phyloP scores from a whole-genome alignment of 176 grass and related monocot genomes.

The Cenchrus fungigraminus region DNA sequence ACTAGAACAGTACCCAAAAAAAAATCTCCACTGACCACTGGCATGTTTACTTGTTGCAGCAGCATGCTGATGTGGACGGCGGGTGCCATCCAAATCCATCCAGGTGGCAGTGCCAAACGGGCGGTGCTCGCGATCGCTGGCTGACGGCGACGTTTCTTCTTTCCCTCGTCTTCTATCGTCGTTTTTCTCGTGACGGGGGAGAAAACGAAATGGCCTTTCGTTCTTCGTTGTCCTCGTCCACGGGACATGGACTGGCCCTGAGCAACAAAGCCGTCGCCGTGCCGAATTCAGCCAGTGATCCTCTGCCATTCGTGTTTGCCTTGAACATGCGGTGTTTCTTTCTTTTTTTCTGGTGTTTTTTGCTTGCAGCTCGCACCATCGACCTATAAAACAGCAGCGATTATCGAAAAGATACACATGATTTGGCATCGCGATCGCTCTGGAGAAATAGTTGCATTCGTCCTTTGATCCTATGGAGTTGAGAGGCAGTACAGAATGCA shows the following conservation, averaged over 20 bases:
- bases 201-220: neutral
- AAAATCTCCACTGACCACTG: neutral
- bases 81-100: neutral
- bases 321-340: neutral
- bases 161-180: neutral
- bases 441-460: neutral
- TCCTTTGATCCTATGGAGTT: neutral
- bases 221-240: neutral
- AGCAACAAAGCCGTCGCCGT: neutral
- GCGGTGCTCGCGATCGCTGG: neutral
- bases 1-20: too few relatives aligned
- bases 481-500: neutral
- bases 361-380: neutral
- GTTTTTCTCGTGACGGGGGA: neutral
- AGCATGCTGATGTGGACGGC: neutral
- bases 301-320: neutral
- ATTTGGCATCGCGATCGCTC: neutral
- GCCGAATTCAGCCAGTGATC: neutral
- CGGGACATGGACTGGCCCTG: neutral
- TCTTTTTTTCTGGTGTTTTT: neutral
- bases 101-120: neutral
- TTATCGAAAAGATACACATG: neutral
- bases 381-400: neutral
- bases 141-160: neutral
- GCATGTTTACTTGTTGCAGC: neutral